phyloP scores from a whole-genome alignment of 768 basidiomycete genomes.

The Paxillus rubicundulus region DNA sequence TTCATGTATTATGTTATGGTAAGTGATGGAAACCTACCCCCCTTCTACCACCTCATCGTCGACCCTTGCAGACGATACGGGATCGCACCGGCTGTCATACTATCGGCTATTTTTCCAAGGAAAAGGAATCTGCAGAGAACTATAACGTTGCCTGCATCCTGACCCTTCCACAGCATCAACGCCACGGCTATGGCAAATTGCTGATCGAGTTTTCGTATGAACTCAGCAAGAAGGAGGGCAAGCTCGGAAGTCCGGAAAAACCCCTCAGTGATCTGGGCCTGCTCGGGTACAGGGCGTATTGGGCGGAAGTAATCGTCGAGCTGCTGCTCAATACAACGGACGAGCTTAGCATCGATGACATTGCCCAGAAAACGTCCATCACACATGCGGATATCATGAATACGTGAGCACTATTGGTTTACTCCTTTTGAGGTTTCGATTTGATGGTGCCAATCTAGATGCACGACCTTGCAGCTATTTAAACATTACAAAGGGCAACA shows the following conservation, averaged over 20 bases:
- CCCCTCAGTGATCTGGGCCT: constrained; percentile 93
- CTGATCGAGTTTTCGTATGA: constrained; percentile 99
- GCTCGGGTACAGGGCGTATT: constrained; percentile 91
- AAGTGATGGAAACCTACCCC: constrained; percentile 22
- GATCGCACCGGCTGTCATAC: constrained; percentile 91
- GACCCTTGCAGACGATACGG: constrained; percentile 58
- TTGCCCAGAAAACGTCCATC: constrained; percentile 92
- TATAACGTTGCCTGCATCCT: constrained; percentile 99
- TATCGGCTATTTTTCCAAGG: constrained; percentile 98
- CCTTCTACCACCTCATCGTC: constrained; percentile 13
- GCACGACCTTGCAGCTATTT: constrained; percentile 90
- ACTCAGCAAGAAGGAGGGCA: constrained; percentile 92
- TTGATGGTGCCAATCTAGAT: constrained; percentile 48
- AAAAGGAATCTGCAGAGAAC: constrained; percentile 96
- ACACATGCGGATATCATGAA: constrained; percentile 97
- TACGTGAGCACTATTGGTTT: constrained; percentile 66
- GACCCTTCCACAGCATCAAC: constrained; percentile 97
- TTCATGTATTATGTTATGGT: constrained; percentile 99
- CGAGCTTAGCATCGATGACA: constrained; percentile 93
- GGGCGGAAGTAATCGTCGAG: constrained; percentile 96
- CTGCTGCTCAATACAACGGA: constrained; percentile 67
- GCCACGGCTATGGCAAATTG: constrained; percentile 91
- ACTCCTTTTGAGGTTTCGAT: neutral
- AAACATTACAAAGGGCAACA: constrained; percentile 96
- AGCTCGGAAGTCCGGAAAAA: constrained; percentile 96